Conservation (phyloP, 106 monocot genomes). For the Agapanthus africanus region DNA sequence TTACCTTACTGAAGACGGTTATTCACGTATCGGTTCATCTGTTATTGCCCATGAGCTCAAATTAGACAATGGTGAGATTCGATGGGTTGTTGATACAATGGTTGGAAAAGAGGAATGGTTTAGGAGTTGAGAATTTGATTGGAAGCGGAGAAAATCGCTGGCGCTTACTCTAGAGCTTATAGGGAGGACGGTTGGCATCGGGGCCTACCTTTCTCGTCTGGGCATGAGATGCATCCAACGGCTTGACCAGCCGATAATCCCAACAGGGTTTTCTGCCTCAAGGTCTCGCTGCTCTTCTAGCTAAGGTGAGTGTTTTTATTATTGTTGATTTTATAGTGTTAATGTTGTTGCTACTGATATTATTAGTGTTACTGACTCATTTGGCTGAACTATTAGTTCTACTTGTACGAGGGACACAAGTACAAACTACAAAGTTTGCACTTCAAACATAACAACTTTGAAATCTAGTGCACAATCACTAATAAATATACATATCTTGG, state of each 20-base stretch:
- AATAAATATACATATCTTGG: background rate
- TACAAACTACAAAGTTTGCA: no score
- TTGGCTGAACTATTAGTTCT: background rate
- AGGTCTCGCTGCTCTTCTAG: conserved; percentile 62
- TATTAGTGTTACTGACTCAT: background rate
- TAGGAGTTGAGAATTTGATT: conserved; percentile 80
- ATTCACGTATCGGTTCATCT: conserved; percentile 49
- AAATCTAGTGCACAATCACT: background rate
- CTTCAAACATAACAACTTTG: background rate
- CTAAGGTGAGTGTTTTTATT: conserved; percentile 36
- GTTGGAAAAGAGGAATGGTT: conserved; percentile 83
- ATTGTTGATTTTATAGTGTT: background rate
- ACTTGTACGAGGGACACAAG: no score
- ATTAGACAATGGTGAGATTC: conserved; percentile 67
- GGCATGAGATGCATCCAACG: conserved; percentile 96
- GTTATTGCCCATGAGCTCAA: conserved; percentile 84
- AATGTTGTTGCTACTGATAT: background rate
- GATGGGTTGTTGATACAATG: conserved; percentile 82
- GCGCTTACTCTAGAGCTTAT: conserved; percentile 77
- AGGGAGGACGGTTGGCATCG: conserved; percentile 85
- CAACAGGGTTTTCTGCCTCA: conserved; percentile 74
- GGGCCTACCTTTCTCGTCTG: conserved; percentile 88
- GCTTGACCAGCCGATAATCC: conserved; percentile 89
- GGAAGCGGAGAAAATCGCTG: conserved; percentile 92
- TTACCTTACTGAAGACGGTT: conserved; percentile 71